Conservation (phyloP, 1,139 yeast genomes). For the Hemisphaericaspora lyxosophila region DNA sequence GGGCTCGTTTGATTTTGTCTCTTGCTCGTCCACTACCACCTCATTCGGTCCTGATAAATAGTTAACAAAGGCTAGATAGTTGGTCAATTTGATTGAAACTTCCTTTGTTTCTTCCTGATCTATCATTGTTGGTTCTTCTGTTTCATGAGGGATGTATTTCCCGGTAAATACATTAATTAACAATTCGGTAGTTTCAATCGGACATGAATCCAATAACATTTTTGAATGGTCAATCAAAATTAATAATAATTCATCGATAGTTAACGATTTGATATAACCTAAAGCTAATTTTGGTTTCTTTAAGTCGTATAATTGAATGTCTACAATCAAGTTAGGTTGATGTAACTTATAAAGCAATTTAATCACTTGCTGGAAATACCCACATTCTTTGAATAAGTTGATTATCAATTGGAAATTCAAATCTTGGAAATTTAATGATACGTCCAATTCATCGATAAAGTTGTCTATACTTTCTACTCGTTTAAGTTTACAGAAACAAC, state of each 20-base stretch:
- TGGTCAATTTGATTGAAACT: conserved; percentile 43
- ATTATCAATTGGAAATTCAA: conserved; percentile 75
- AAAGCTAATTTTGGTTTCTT: conserved; percentile 57
- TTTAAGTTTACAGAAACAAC: conserved; percentile 81
- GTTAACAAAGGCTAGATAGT: conserved; percentile 68
- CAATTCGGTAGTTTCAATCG: conserved; percentile 79
- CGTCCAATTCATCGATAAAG: conserved; percentile 52
- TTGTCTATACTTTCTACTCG: conserved; percentile 54
- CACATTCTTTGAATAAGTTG: conserved; percentile 74
- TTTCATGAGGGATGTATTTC: conserved; percentile 52
- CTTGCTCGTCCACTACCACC: conserved; percentile 15
- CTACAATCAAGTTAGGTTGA: conserved; percentile 75
- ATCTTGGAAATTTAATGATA: conserved; percentile 28
- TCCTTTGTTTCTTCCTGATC: conserved; percentile 13
- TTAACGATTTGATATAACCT: conserved; percentile 64
- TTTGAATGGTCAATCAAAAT: conserved; percentile 70
- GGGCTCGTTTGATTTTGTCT: conserved; percentile 35
- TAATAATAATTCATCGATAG: conserved; percentile 76
- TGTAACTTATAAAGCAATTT: conserved; percentile 67
- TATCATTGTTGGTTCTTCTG: conserved; percentile 9
- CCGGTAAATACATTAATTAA: conserved; percentile 90
- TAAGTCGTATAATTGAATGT: conserved; percentile 68
- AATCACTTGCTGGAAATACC: conserved; percentile 68
- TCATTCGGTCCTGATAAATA: conserved; percentile 46
- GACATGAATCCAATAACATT: conserved; percentile 60